Percentiles rank a stretch among this genome's conserved stretches.
These are phyloP conservation scores for Solanum peruvianum DNA, from an alignment of 257 asterid genomes.

Conservation along the genomic window DNA sequence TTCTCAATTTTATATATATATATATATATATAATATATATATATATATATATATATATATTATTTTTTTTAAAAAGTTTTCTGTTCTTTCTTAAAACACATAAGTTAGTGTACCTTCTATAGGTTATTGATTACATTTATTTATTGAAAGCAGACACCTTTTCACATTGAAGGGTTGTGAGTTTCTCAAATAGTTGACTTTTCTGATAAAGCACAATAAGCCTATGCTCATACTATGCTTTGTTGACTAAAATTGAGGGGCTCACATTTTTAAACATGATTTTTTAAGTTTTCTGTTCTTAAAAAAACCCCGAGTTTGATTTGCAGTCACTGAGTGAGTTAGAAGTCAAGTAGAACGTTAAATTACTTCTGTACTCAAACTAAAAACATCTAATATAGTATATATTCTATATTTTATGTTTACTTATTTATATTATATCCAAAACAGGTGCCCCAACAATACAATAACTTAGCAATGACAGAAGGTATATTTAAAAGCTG, in stretches of 20 bases:
- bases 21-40: too few relatives aligned
- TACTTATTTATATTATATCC: background rate
- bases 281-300: background rate
- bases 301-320: background rate
- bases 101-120: background rate
- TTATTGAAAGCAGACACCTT: too few relatives aligned
- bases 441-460: too few relatives aligned
- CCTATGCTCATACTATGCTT: background rate
- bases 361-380: background rate
- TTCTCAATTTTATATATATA: too few relatives aligned
- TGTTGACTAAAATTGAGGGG: background rate
- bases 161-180: background rate
- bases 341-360: background rate
- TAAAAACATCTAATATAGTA: background rate
- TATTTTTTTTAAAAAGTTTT: too few relatives aligned
- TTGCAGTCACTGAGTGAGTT: background rate
- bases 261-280: background rate
- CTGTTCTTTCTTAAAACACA: background rate
- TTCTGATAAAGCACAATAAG: background rate
- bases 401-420: too few relatives aligned
- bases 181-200: background rate
- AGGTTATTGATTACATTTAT: background rate
- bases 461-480: background rate
- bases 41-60: too few relatives aligned
- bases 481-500: background rate